Evolutionary conservation across 192 early-diverging fungal species (phyloP), one percentile per base, ranked within the genome.

Genomic region (Geranomyces variabilis): DNA sequence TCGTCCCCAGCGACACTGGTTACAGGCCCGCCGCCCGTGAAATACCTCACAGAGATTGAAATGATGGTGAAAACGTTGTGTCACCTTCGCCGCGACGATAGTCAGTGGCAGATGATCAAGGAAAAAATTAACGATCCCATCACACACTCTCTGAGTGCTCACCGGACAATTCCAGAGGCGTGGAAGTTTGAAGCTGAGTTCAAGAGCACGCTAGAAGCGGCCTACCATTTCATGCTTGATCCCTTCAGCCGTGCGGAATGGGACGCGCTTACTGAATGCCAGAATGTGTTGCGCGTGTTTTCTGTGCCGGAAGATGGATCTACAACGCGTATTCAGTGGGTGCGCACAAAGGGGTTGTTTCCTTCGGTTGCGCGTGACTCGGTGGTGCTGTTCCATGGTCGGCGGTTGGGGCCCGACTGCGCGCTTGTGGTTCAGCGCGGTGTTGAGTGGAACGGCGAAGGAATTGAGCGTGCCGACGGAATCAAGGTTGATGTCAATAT

Each of bases 401-500:
- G 43, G 44, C 33, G n/a, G 28, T 36, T 64, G 4, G 43, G 41
- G 6, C 15, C 15, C 41, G 41, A 64, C 63, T 36, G 63, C n/a
- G 63, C 63, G 15, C 17, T 64, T 19, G 41, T 64, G 41, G 43
- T 64, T 1, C 63, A 64, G 43, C 15, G 63, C 15, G 43, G 63
- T 21, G 63, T 64, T 45, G 41, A 41, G 28, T 64, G 63, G 63
- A 45, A 41, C 44, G 63, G 43, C 14, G 63, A 64, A 45, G 63
- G 33, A 1, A 21, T 45, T 19, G 63, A 45, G 15, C 22, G 19
- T 33, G 63, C n/a, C 1, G 44, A 64, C 21, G 63, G 63, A 13
- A 64, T 64, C 63, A 64, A 64, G 28, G 63, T 64, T 5, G 63
- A 64, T n/a, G 43, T 45, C 8, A 64, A 64, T 21, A 64, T 64